Conservation (phyloP, 495 filamentous ascomycete species). For the Tuber brumale region DNA sequence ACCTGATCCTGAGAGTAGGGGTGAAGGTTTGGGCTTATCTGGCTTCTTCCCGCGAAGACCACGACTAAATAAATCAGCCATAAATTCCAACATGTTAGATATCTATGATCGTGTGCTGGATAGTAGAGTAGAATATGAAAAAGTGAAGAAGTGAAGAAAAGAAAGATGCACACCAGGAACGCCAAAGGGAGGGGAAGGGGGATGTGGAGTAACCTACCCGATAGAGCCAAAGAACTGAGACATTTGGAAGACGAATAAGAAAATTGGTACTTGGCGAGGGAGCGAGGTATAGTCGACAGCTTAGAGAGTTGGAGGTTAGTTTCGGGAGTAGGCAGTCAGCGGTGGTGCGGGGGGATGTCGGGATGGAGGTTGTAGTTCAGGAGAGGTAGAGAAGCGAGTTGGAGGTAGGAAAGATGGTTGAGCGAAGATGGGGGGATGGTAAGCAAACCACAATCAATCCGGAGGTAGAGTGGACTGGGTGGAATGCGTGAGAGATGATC, state of each 20-base stretch:
- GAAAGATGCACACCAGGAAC: too few species aligned
- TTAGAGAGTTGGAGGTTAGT: not conserved
- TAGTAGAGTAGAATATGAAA: not conserved
- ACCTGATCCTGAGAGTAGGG: constrained; percentile 24
- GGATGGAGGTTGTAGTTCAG: not conserved
- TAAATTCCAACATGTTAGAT: constrained; percentile 14
- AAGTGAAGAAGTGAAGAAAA: too few species aligned
- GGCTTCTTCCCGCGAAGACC: constrained; percentile 26
- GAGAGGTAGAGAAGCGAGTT: not conserved
- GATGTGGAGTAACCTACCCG: constrained; percentile 17
- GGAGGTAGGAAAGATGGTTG: not conserved
- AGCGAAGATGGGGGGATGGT: not conserved
- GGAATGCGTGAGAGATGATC: not conserved
- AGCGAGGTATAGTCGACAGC: not conserved
- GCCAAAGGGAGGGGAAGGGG: not conserved
- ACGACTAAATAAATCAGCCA: constrained; percentile 25
- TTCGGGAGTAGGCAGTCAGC: not conserved
- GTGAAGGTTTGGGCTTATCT: constrained; percentile 32
- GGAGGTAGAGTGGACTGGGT: not conserved
- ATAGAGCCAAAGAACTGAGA: constrained; percentile 36
- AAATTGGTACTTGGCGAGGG: not conserved
- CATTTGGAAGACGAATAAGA: constrained; percentile 11
- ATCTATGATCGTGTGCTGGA: not conserved
- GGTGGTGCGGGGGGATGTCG: not conserved
- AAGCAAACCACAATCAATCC: not conserved